Conservation (phyloP, 768 basidiomycete genomes). For the Mycena galopus region DNA sequence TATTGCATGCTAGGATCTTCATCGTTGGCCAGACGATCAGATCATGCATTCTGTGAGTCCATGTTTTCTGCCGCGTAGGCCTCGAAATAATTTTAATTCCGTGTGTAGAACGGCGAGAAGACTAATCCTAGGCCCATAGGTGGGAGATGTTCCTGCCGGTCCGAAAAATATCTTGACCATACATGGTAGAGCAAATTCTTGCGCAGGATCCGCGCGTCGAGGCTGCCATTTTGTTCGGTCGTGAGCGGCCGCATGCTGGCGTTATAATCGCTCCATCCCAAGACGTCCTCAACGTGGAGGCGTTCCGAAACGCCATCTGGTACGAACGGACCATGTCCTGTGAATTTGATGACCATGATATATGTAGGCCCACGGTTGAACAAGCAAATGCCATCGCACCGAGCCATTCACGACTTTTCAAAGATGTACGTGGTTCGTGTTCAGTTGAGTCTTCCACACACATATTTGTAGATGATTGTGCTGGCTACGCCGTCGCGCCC, state of each 20-base stretch:
- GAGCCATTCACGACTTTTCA: constrained; percentile 57
- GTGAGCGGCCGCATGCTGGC: constrained; percentile 5
- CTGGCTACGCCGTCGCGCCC: constrained; percentile 55
- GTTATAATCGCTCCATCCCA: not conserved
- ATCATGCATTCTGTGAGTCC: constrained; percentile 25
- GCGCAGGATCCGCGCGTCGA: constrained; percentile 12
- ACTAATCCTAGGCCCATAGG: constrained; percentile 19
- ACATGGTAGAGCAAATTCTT: constrained; percentile 9
- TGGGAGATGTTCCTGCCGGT: not conserved
- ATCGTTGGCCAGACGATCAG: constrained; percentile 7
- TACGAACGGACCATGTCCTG: constrained; percentile 17
- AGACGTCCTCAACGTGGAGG: not conserved
- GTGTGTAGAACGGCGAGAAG: constrained; percentile 24
- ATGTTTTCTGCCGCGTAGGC: not conserved
- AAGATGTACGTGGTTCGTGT: constrained; percentile 47
- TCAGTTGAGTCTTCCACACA: not conserved
- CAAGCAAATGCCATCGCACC: constrained; percentile 57
- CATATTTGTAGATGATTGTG: constrained; percentile 55
- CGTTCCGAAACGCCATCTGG: constrained; percentile 43
- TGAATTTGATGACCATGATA: not conserved
- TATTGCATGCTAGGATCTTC: not conserved
- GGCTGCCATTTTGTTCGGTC: constrained; percentile 15
- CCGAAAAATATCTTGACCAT: not conserved
- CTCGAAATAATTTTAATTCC: not conserved
- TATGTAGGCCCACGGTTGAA: constrained; percentile 56